Evolutionary conservation across 1,284 basidiomycete genomes (phyloP).

Genomic region (Fomitopsis pinicola): DNA sequence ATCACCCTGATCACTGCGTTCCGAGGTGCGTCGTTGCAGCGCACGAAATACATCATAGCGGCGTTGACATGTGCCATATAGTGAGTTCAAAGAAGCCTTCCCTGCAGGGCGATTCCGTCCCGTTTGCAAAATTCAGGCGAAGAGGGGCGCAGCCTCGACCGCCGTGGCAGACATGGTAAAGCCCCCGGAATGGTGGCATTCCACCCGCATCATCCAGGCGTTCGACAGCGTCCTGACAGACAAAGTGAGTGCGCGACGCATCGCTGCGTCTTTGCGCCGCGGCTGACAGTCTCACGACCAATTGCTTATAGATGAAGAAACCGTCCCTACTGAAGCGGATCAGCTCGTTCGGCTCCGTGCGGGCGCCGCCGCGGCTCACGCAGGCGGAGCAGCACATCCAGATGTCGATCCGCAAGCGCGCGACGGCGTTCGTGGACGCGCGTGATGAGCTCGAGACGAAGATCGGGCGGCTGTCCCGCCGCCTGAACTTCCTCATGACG

Average conservation of each 20-base stretch:
- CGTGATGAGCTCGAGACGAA: conserved; percentile 89
- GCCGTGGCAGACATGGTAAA: conserved; percentile 84
- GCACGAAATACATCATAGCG: not conserved
- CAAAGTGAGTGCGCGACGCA: conserved; percentile 45
- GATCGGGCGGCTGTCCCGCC: conserved; percentile 76
- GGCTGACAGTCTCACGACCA: not conserved
- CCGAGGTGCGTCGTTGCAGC: conserved; percentile 48
- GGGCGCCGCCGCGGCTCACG: conserved; percentile 70
- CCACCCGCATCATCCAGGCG: conserved; percentile 81
- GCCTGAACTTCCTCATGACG: conserved; percentile 89
- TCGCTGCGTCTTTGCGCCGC: not conserved
- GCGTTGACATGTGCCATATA: conserved; percentile 23
- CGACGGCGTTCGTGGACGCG: conserved; percentile 89
- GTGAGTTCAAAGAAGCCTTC: conserved; percentile 94
- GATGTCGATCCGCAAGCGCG: conserved; percentile 82
- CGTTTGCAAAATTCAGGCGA: conserved; percentile 80
- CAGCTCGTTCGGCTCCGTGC: conserved; percentile 68
- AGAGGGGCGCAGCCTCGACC: conserved; percentile 72
- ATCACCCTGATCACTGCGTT: conserved; percentile 79
- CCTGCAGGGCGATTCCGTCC: conserved; percentile 85
- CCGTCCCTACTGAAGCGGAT: conserved; percentile 86
- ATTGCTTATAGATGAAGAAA: conserved; percentile 66
- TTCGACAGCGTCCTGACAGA: conserved; percentile 87
- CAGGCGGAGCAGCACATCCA: conserved; percentile 81
- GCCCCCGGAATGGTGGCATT: conserved; percentile 90